Evolutionary conservation across 208 protist species (phyloP).

Genomic region (Trypanosoma platydactyli): DNA sequence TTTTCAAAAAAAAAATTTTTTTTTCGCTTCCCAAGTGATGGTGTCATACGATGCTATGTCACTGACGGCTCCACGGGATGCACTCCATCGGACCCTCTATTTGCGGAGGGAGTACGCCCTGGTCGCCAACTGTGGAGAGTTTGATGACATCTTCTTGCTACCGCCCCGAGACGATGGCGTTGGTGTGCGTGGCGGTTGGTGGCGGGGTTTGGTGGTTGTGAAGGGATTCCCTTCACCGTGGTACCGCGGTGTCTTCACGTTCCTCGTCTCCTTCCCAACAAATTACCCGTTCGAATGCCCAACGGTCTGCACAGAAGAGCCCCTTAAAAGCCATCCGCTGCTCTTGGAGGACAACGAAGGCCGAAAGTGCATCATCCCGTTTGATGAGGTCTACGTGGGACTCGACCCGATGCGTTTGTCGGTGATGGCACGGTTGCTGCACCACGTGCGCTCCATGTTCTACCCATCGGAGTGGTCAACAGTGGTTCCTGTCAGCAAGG

Average conservation of each 20-base stretch:
- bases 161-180: slow-evolving; percentile 24
- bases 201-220: slow-evolving; percentile 57
- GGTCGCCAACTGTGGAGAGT: slow-evolving; percentile 22
- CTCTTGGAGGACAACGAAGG: slow-evolving; percentile 30
- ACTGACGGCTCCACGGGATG: slow-evolving; percentile 26
- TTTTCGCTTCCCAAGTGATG: slow-evolving; percentile 2
- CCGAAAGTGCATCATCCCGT: slow-evolving; percentile 25
- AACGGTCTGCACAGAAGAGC: slow-evolving; percentile 38
- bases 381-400: slow-evolving; percentile 58
- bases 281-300: slow-evolving; percentile 72
- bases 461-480: slow-evolving; percentile 50
- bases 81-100: slow-evolving; percentile 59
- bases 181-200: slow-evolving; percentile 9
- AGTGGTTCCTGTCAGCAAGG: slow-evolving; percentile 12
- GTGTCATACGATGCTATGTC: not conserved
- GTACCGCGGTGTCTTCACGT: slow-evolving; percentile 63
- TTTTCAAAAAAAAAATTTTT: slow-evolving; percentile 10
- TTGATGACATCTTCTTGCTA: slow-evolving; percentile 34
- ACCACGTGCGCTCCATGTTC: slow-evolving; percentile 56
- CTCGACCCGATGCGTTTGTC: slow-evolving; percentile 72
- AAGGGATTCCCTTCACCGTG: slow-evolving; percentile 49
- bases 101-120: slow-evolving; percentile 55
- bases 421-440: slow-evolving; percentile 59
- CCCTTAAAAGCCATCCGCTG: slow-evolving; percentile 63
- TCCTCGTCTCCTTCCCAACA: slow-evolving; percentile 53